Conservation (phyloP, 2,329 filamentous ascomycete species). For the Orbilia blumenaviensis region DNA sequence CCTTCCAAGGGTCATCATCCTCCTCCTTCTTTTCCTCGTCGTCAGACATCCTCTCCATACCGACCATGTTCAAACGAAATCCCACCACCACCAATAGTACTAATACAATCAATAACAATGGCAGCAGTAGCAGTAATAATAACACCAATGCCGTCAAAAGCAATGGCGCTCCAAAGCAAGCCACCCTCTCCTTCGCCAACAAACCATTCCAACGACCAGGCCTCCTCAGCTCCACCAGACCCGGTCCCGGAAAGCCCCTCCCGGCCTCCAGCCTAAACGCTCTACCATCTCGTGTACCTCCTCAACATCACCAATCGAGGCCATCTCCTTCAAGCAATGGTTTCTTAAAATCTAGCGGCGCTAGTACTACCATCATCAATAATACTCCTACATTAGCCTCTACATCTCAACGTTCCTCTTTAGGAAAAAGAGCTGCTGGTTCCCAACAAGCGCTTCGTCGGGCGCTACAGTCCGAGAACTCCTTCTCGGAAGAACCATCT, state of each 20-base stretch:
- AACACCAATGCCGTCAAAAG: background rate
- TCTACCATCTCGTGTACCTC: constrained; percentile 28
- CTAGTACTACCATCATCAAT: no score
- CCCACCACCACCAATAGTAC: background rate
- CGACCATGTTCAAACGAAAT: constrained; percentile 30
- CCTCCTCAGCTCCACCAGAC: constrained; percentile 24
- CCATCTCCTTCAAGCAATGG: no score
- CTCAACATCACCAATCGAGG: background rate
- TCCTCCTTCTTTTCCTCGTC: background rate
- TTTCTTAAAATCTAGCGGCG: no score
- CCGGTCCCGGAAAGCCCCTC: constrained; percentile 38
- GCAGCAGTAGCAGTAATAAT: background rate
- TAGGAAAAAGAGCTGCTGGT: constrained; percentile 34
- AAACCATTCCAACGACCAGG: constrained; percentile 21
- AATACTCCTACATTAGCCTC: no score
- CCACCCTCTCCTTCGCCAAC: constrained; percentile 40
- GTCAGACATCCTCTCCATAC: background rate
- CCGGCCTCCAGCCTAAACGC: constrained; percentile 30
- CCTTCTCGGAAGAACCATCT: constrained; percentile 30
- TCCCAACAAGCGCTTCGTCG: constrained; percentile 48
- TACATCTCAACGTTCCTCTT: constrained; percentile 39
- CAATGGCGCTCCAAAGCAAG: constrained; percentile 13
- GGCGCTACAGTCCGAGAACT: constrained; percentile 33
- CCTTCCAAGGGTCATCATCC: background rate
- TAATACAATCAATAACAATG: no score